Conservation (phyloP, 805 yeast genomes). For the Suhomyces prunicola region DNA sequence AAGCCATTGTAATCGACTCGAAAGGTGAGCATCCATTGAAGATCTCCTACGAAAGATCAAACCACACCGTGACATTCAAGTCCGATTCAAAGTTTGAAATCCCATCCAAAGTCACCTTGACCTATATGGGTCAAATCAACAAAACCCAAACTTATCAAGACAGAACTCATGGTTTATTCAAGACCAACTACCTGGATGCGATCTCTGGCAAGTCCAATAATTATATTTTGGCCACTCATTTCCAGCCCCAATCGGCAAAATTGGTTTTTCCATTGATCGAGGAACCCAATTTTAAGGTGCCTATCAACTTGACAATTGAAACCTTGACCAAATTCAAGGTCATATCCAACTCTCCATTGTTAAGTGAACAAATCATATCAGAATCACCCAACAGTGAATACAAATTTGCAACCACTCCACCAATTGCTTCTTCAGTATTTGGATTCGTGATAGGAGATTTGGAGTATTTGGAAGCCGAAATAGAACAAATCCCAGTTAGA, state of each 20-base stretch:
- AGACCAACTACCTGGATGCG: slow-evolving; percentile 58
- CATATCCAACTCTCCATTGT: slow-evolving; percentile 46
- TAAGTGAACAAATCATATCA: slow-evolving; percentile 12
- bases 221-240: slow-evolving; percentile 63
- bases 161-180: slow-evolving; percentile 62
- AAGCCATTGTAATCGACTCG: slow-evolving; percentile 20
- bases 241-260: slow-evolving; percentile 66
- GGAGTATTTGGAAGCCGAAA: slow-evolving; percentile 43
- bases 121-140: slow-evolving; percentile 51
- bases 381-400: slow-evolving; percentile 28
- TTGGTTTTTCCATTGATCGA: slow-evolving; percentile 67
- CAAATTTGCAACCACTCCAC: slow-evolving; percentile 51
- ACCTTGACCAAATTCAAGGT: slow-evolving; percentile 47
- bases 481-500: slow-evolving; percentile 40
- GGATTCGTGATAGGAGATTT: slow-evolving; percentile 70
- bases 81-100: slow-evolving; percentile 12
- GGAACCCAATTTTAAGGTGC: slow-evolving; percentile 55
- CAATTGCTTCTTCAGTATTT: slow-evolving; percentile 61
- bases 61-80: slow-evolving; percentile 32
- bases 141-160: slow-evolving; percentile 52
- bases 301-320: slow-evolving; percentile 48
- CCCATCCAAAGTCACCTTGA: slow-evolving; percentile 20
- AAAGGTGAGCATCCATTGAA: slow-evolving; percentile 17
- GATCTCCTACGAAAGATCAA: slow-evolving; percentile 38
- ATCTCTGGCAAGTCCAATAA: slow-evolving; percentile 48